A percentile compares a stretch with the other conserved stretches of the same genome.
These are phyloP conservation scores for Akanthomyces uredinophilus DNA, from an alignment of 2,329 filamentous ascomycete species.

Conservation along the genomic window DNA sequence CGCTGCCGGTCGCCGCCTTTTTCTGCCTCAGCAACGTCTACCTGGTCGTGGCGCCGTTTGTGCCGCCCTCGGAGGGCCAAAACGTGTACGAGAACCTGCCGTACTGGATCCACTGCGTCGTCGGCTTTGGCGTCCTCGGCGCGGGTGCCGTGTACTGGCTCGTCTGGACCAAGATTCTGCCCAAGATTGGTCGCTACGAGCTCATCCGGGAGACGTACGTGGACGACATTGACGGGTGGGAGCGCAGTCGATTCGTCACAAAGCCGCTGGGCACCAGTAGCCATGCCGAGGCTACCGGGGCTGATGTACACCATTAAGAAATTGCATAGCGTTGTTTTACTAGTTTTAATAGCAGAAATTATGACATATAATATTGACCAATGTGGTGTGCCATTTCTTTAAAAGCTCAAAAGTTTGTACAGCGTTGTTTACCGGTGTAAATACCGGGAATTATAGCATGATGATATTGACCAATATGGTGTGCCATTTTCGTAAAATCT, in stretches of 20 bases:
- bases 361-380: not conserved
- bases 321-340: slow-evolving; percentile 5
- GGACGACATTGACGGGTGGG: slow-evolving; percentile 59
- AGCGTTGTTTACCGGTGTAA: not conserved
- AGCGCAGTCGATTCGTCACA: slow-evolving; percentile 48
- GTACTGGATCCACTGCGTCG: slow-evolving; percentile 55
- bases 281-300: not conserved
- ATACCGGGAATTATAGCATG: not conserved
- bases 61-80: slow-evolving; percentile 46
- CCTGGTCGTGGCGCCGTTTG: slow-evolving; percentile 55
- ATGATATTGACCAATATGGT: not conserved
- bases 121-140: slow-evolving; percentile 49
- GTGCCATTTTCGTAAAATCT: not conserved
- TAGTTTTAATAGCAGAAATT: not conserved
- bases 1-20: slow-evolving; percentile 49
- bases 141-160: slow-evolving; percentile 52
- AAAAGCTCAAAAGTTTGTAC: too few species aligned
- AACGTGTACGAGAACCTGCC: slow-evolving; percentile 50
- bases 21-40: slow-evolving; percentile 59
- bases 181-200: slow-evolving; percentile 48
- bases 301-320: not conserved
- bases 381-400: not conserved
- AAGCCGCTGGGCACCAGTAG: slow-evolving; percentile 27
- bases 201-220: slow-evolving; percentile 50
- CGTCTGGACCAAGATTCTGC: slow-evolving; percentile 48